phyloP scores from a whole-genome alignment of 352 stramenopile genomes.

The Pythium monospermum region DNA sequence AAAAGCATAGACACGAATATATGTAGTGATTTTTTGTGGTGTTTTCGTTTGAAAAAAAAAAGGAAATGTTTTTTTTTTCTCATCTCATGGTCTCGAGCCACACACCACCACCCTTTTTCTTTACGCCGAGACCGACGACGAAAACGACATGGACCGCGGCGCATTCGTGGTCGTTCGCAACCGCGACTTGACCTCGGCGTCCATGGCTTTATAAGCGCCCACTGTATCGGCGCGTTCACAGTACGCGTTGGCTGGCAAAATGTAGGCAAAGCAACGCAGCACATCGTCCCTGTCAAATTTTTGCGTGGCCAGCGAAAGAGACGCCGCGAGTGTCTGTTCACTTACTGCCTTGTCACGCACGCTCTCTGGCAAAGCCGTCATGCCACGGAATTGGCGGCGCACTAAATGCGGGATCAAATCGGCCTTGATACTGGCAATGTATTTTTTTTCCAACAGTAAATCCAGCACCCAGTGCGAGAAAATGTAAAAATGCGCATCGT shows the following conservation, averaged over 20 bases:
- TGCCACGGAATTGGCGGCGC: slow-evolving; percentile 69
- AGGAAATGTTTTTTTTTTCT: too few species aligned
- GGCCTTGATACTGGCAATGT: slow-evolving; percentile 81
- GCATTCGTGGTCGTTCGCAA: slow-evolving; percentile 66
- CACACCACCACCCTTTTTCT: too few species aligned
- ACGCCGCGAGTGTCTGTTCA: slow-evolving; percentile 53
- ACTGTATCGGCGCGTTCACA: slow-evolving; percentile 78
- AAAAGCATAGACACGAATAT: too few species aligned
- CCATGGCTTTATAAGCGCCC: slow-evolving; percentile 66
- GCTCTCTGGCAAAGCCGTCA: slow-evolving; percentile 41
- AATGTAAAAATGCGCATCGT: slow-evolving; percentile 82
- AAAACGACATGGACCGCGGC: slow-evolving; percentile 42
- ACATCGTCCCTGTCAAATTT: slow-evolving; percentile 57
- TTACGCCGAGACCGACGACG: slow-evolving; percentile 32
- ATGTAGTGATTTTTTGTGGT: too few species aligned
- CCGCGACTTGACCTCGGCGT: slow-evolving; percentile 62
- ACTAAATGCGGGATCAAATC: slow-evolving; percentile 77
- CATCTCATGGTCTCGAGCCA: too few species aligned
- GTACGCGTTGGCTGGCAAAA: slow-evolving; percentile 67
- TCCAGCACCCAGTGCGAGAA: slow-evolving; percentile 83
- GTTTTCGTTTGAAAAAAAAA: too few species aligned
- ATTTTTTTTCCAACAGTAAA: slow-evolving; percentile 74
- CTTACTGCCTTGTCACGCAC: slow-evolving; percentile 52
- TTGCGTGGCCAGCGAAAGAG: slow-evolving; percentile 50
- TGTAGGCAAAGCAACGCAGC: slow-evolving; percentile 70